These are phyloP conservation scores for Penicillium roqueforti DNA, from an alignment of 495 filamentous ascomycete species.

Conservation along the genomic window DNA sequence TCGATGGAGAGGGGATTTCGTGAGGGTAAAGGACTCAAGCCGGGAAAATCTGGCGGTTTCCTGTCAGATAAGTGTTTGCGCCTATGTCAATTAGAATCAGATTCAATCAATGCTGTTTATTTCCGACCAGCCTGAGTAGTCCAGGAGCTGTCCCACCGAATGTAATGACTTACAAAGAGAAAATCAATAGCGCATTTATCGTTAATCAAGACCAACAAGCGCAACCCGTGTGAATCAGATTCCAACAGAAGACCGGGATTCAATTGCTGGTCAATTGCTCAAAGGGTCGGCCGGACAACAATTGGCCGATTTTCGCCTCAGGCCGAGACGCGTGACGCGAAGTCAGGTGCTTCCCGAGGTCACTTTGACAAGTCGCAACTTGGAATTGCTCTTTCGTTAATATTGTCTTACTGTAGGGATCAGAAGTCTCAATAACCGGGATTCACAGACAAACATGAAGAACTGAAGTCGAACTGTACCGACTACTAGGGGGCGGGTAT, in stretches of 20 bases:
- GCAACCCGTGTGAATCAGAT: background rate
- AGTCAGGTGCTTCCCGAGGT: conserved; percentile 25
- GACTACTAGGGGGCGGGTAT: too few species aligned
- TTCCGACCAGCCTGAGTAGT: background rate
- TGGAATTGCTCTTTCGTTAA: too few species aligned
- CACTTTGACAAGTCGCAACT: too few species aligned
- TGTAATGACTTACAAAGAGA: background rate
- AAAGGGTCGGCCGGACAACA: conserved; percentile 10
- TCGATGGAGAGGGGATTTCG: background rate
- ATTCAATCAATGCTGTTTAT: background rate
- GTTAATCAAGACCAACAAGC: background rate
- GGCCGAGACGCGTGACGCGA: conserved; percentile 36
- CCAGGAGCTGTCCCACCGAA: background rate
- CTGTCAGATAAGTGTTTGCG: background rate
- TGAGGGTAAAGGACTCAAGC: background rate
- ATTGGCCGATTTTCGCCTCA: conserved; percentile 29
- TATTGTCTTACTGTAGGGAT: too few species aligned
- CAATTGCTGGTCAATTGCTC: conserved; percentile 4
- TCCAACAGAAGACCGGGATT: background rate
- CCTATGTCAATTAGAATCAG: background rate
- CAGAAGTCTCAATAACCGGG: too few species aligned
- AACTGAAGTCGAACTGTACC: too few species aligned
- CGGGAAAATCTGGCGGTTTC: background rate
- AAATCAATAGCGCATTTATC: background rate
- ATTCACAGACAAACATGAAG: background rate